Percentiles rank a stretch among this genome's conserved stretches.
These are phyloP conservation scores for Sporobolomyces pararoseus DNA, from an alignment of 768 basidiomycete species.

Conservation along the genomic window DNA sequence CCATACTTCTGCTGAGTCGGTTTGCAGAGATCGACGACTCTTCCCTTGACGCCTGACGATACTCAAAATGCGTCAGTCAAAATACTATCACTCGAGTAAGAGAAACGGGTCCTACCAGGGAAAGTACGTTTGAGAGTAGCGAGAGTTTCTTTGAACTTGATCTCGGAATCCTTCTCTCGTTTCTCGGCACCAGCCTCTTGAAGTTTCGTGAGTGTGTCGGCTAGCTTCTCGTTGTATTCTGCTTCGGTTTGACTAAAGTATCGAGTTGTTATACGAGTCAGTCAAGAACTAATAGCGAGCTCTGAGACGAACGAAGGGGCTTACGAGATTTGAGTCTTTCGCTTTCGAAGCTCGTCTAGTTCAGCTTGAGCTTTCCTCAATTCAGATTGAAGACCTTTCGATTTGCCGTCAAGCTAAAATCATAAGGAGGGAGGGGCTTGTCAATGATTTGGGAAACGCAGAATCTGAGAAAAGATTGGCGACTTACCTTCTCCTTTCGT, in stretches of 20 bases:
- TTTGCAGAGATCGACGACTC: constrained; percentile 89
- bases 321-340: constrained; percentile 32
- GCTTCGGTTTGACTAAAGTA: constrained; percentile 71
- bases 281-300: no score
- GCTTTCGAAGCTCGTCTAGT: constrained; percentile 60
- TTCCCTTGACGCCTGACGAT: constrained; percentile 84
- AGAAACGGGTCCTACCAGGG: constrained; percentile 69
- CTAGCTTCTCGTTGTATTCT: constrained; percentile 87
- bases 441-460: no score
- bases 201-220: constrained; percentile 73
- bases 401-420: constrained; percentile 56
- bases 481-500: constrained; percentile 61
- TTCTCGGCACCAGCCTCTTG: constrained; percentile 85
- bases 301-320: not conserved
- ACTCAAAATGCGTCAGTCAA: no score
- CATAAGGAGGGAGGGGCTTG: no score
- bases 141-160: constrained; percentile 77
- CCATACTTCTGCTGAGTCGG: constrained; percentile 90
- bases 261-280: no score
- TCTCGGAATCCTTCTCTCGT: constrained; percentile 79
- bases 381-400: constrained; percentile 59
- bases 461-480: constrained; percentile 42
- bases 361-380: constrained; percentile 68
- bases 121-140: constrained; percentile 80
- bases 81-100: no score